Percentiles rank a stretch among this genome's conserved stretches.
Evolutionary conservation across 192 early-diverging fungal species (phyloP).

Genomic region (Rhizophagus sp.): DNA sequence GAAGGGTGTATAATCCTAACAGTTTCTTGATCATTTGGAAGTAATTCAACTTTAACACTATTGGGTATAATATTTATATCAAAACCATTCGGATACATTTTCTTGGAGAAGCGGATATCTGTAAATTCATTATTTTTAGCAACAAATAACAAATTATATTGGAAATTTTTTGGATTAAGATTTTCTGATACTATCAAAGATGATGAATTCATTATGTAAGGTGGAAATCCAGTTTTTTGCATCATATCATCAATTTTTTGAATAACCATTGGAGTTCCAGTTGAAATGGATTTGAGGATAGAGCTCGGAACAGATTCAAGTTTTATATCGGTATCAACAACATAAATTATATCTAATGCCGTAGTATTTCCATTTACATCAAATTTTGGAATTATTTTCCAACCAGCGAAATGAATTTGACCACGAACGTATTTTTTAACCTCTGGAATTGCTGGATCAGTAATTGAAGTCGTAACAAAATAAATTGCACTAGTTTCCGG

Average conservation of each 20-base stretch:
- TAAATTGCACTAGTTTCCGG: slow-evolving; percentile 43
- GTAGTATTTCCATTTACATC: slow-evolving; percentile 41
- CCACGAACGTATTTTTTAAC: slow-evolving; percentile 48
- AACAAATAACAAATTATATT: slow-evolving; percentile 47
- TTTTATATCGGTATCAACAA: slow-evolving; percentile 54
- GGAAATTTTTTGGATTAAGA: slow-evolving; percentile 39
- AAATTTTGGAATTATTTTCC: slow-evolving; percentile 48
- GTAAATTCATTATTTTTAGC: slow-evolving; percentile 43
- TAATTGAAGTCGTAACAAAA: slow-evolving; percentile 49
- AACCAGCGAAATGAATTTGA: slow-evolving; percentile 47
- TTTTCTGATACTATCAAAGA: slow-evolving; percentile 46
- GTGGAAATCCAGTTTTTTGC: slow-evolving; percentile 50
- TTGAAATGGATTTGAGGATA: slow-evolving; percentile 46
- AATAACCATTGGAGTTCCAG: slow-evolving; percentile 51
- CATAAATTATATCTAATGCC: slow-evolving; percentile 44
- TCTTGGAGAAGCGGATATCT: slow-evolving; percentile 45
- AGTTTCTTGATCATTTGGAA: neutral
- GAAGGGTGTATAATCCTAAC: neutral
- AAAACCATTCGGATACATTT: slow-evolving; percentile 47
- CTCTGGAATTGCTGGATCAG: slow-evolving; percentile 48
- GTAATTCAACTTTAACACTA: slow-evolving; percentile 34
- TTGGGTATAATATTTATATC: slow-evolving; percentile 46
- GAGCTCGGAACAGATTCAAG: slow-evolving; percentile 41
- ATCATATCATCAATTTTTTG: slow-evolving; percentile 46
- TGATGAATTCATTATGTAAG: slow-evolving; percentile 51